Evolutionary conservation across 768 basidiomycete species (phyloP), one percentile per base, ranked within the genome.

Genomic region (Mycena galopus): DNA sequence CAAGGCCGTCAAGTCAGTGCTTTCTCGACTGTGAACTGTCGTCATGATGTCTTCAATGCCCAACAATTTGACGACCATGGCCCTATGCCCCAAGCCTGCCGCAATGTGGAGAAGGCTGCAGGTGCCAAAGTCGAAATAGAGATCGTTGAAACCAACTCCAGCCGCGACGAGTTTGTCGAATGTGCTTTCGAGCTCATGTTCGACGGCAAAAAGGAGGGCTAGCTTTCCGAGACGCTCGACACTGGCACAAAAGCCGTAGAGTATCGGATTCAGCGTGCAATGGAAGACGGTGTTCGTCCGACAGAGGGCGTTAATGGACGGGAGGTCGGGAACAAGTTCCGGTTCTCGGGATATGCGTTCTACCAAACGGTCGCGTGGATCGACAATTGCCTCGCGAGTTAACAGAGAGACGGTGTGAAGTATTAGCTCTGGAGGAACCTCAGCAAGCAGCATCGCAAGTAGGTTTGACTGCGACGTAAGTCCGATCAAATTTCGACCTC

Each of bases 201-300:
- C 21, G 16, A 62, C 62, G 16, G 47, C 47, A 12, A 53, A 64
- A 32, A 69, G 67, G 23, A 69, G 23, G 35, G 67, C 35, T 2
- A 50, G 59, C 25, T 7, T 25, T 7, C 67, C 59, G 35, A 61
- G 27, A 30, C 6, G 3, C 44, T 62, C 47, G 32, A 50, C n/a
- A 32, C 50, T 64, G 3, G 44, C 62, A 27, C 62, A 64, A 27
- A 51, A 14, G 30, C 23, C n/a, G 17, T 64, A 50, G 33, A 53
- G 33, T 9, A 23, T 25, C n/a, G 33, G 37, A n/a, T 44, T 11
- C 1, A 61, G 19, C 5, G 16, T 30, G 12, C 10, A 7, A 21
- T 61, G 27, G 2, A 44, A 30, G 25, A 7, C 6, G 37, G 25
- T 61, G 21, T 44, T 44, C 25, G 39, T n/a, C 19, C 27, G 59